These are phyloP conservation scores for Volvox carteri DNA, from an alignment of 163 green algal genomes.

Conservation along the genomic window DNA sequence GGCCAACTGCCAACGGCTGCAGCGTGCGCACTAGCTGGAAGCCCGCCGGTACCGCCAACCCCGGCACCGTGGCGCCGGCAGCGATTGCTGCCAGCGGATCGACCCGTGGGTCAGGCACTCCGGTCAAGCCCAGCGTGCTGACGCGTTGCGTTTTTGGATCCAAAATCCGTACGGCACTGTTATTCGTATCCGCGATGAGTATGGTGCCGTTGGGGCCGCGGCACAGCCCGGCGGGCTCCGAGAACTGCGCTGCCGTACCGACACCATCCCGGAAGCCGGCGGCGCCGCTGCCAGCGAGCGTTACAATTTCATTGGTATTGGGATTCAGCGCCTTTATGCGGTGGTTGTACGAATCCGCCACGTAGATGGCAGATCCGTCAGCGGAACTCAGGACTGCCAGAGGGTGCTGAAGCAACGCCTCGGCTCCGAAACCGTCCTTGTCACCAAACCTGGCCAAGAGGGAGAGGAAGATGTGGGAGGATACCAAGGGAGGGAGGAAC, in stretches of 20 bases:
- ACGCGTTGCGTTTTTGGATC: conserved; percentile 62
- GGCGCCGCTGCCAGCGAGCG: conserved; percentile 76
- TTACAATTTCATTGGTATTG: conserved; percentile 65
- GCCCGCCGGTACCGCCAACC: conserved; percentile 31
- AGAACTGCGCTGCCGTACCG: conserved; percentile 68
- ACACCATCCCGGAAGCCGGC: conserved; percentile 76
- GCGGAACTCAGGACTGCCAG: conserved; percentile 33
- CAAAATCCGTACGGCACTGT: conserved; percentile 76
- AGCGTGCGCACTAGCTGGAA: conserved; percentile 39
- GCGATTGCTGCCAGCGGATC: conserved; percentile 35
- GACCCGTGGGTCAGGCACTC: conserved; percentile 69
- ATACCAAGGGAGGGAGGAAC: background rate
- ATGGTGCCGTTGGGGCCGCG: conserved; percentile 65
- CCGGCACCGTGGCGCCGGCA: background rate
- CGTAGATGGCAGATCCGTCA: conserved; percentile 63
- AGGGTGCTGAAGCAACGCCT: conserved; percentile 69
- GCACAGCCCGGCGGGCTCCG: conserved; percentile 83
- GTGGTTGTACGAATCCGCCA: conserved; percentile 92
- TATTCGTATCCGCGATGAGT: conserved; percentile 88
- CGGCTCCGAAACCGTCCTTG: conserved; percentile 74
- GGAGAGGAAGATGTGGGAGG: background rate
- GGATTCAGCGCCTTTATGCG: conserved; percentile 83
- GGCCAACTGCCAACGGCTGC: conserved; percentile 21
- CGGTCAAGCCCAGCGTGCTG: conserved; percentile 73
- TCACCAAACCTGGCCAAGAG: conserved; percentile 75